Evolutionary conservation across 257 asterid species (phyloP).

Genomic region (Primulina tabacum): DNA sequence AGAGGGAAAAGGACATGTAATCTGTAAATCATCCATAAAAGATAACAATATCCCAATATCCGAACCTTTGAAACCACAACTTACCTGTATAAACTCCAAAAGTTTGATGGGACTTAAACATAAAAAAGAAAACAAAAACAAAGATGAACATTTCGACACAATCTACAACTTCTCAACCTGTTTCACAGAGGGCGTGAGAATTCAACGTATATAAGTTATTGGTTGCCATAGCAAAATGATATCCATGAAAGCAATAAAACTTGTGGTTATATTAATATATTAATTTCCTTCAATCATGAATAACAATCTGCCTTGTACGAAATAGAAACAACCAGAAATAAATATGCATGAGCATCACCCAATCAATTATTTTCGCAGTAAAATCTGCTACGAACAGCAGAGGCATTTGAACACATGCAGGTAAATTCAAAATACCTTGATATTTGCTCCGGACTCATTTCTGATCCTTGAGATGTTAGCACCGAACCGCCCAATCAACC

Average conservation of each 20-base stretch:
- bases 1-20: neutral
- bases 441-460: constrained; percentile 86
- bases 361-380: neutral
- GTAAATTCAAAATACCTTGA: constrained; percentile 51
- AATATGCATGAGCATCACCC: constrained; percentile 4
- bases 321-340: too few species aligned
- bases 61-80: neutral
- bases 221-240: too few species aligned
- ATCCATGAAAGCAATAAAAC: neutral
- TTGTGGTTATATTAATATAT: neutral
- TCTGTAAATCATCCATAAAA: neutral
- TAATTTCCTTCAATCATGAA: neutral
- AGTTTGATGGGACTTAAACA: neutral
- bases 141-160: neutral
- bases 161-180: neutral
- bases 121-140: neutral
- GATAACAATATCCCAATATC: constrained; percentile 4
- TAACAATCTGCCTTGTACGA: neutral
- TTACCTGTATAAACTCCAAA: constrained; percentile 3
- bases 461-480: constrained; percentile 94
- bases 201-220: neutral
- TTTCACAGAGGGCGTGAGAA: neutral
- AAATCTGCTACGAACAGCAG: neutral
- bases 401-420: neutral
- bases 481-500: constrained; percentile 95